Conservation (phyloP, 164 flowering plant species). For the Umbilicus rupestris region DNA sequence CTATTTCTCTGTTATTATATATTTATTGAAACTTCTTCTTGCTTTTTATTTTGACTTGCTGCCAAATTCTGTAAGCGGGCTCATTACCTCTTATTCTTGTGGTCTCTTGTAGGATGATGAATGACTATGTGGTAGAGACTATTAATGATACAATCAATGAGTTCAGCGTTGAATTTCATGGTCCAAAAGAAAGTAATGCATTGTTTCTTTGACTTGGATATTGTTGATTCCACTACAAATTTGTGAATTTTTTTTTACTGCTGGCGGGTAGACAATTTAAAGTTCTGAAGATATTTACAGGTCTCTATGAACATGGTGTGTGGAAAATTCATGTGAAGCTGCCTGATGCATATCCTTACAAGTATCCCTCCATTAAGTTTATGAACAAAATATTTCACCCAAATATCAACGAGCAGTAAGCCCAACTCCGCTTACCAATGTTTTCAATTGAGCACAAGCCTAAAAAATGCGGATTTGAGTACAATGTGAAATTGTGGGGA, state of each 20-base stretch:
- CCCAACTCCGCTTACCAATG: not conserved
- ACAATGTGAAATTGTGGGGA: not conserved
- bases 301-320: constrained; percentile 71
- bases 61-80: not conserved
- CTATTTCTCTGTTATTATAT: too few species aligned
- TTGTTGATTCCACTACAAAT: not conserved
- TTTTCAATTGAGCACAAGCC: not conserved
- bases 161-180: constrained; percentile 79
- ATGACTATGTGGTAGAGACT: constrained; percentile 73
- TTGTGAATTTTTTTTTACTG: not conserved
- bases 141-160: constrained; percentile 78
- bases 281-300: constrained; percentile 23
- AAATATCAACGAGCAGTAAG: constrained; percentile 89
- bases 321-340: constrained; percentile 51
- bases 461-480: not conserved
- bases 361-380: constrained; percentile 88
- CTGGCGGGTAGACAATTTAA: not conserved
- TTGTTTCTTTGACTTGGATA: not conserved
- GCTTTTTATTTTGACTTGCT: not conserved
- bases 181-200: constrained; percentile 77
- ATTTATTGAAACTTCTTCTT: too few species aligned
- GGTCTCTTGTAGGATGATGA: constrained; percentile 78
- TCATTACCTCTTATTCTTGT: not conserved
- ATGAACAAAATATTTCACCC: constrained; percentile 91
- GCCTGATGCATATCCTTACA: constrained; percentile 92